phyloP scores from a whole-genome alignment of 192 early-diverging fungal genomes.

The Linnemannia hyalina region DNA sequence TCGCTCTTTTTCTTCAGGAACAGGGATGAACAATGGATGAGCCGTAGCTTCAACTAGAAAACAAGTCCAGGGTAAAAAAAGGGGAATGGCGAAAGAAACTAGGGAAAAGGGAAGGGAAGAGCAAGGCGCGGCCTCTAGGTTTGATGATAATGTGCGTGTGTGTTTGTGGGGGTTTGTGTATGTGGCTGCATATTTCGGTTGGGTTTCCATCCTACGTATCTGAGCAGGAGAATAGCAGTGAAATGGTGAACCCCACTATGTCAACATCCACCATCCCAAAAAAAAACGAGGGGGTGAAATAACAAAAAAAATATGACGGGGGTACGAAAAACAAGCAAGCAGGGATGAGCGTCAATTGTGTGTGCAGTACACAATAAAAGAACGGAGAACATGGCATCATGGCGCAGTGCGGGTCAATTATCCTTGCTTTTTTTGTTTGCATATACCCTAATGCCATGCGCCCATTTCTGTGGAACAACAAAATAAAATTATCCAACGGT shows the following conservation, averaged over 20 bases:
- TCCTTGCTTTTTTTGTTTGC: background rate
- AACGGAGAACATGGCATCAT: constrained; percentile 8
- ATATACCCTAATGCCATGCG: constrained; percentile 21
- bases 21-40: background rate
- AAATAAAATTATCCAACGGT: constrained; percentile 2
- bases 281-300: background rate
- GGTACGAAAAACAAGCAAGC: background rate
- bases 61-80: background rate
- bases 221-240: background rate
- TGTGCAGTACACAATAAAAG: background rate
- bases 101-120: background rate
- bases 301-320: background rate
- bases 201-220: background rate
- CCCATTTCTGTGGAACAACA: constrained; percentile 24
- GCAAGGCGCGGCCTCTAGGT: background rate
- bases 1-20: background rate
- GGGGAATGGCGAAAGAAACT: background rate
- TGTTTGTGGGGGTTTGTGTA: background rate
- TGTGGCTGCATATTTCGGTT: background rate
- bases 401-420: background rate
- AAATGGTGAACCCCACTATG: background rate
- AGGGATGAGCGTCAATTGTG: background rate
- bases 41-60: background rate
- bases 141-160: background rate
- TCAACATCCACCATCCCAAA: background rate